Percentiles rank a stretch among this genome's conserved stretches.
Evolutionary conservation across 2,329 filamentous ascomycete species (phyloP).

Genomic region (Fusarium denticulatum): DNA sequence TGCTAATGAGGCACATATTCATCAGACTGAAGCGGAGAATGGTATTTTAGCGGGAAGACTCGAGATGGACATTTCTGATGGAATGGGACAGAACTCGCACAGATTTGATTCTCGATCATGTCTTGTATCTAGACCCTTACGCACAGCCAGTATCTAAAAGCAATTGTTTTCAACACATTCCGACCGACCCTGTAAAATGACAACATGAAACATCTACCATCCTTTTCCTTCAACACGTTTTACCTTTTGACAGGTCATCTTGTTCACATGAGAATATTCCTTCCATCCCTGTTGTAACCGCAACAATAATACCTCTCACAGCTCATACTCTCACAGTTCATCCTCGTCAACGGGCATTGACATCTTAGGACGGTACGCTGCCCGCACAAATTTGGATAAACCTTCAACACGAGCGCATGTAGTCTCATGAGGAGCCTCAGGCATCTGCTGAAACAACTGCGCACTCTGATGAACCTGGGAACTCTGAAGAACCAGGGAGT

Average conservation of each 20-base stretch:
- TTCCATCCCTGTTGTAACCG: background rate
- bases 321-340: background rate
- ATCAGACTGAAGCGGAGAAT: background rate
- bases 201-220: background rate
- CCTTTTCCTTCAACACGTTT: background rate
- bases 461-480: background rate
- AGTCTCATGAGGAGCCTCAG: background rate
- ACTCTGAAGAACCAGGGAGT: background rate
- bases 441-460: background rate
- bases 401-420: background rate
- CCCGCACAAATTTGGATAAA: background rate
- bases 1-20: background rate
- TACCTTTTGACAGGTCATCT: background rate
- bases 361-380: constrained; percentile 1
- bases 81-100: background rate
- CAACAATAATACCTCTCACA: background rate
- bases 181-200: background rate
- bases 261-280: background rate
- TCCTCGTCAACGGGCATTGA: background rate
- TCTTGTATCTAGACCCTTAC: background rate
- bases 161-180: background rate
- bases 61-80: constrained; percentile 27
- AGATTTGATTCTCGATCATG: background rate
- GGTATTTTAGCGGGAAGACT: constrained; percentile 9
- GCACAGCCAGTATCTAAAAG: background rate